Base-by-base conservation (phyloP, 805 yeast species). In the Ogataea methylovora region DNA sequence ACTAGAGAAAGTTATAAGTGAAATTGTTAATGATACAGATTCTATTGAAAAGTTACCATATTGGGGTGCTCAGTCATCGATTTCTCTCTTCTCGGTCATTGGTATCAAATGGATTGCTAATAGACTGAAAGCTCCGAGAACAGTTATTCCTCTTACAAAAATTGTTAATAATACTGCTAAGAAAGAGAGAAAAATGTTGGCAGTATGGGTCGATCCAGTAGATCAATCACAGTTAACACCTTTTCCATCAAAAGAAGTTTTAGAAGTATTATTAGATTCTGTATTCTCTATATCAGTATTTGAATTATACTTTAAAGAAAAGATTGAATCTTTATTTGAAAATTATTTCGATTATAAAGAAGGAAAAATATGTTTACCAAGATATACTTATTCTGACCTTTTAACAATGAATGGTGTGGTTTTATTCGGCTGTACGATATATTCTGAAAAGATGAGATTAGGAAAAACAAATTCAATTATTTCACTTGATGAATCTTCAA, bases 61-160 rank as follows among this genome's bases (percentile, higher is more conserved):
- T 34, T 42, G 48, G 33, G 51, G 46, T 9, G 36, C 48, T 5
- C 61, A 60, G 33, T 43, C 58, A 2, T 46, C 62, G 1, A 50
- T 68, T 33, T 63, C 71, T 1, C 39, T 69, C n/a, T 56, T 69
- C 30, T 60, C 71, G 5, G 44, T 53, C 4, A 39, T 45, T 25
- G 75, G 76, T 9, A 24, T 69, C 6, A 44, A 47, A 26, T 65
- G 73, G 72, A 41, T 70, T 8, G 46, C 49, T 9, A 36, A 35
- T 10, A 38, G 39, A 13, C 20, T 55, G 16, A 37, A 46, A 18
- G 29, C 49, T 26, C 36, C 41, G 2, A 31, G 36, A 3, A 26
- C 35, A 7, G 25, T 54, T 15, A 18, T 30, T 7, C 58, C 54
- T 2, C 51, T 62, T 28, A 41, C 44, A 18, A 37, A 37, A 3